Percentiles rank a stretch among this genome's conserved stretches.
Evolutionary conservation across 2,329 filamentous ascomycete genomes (phyloP).

Genomic region (Colletotrichum salicis): DNA sequence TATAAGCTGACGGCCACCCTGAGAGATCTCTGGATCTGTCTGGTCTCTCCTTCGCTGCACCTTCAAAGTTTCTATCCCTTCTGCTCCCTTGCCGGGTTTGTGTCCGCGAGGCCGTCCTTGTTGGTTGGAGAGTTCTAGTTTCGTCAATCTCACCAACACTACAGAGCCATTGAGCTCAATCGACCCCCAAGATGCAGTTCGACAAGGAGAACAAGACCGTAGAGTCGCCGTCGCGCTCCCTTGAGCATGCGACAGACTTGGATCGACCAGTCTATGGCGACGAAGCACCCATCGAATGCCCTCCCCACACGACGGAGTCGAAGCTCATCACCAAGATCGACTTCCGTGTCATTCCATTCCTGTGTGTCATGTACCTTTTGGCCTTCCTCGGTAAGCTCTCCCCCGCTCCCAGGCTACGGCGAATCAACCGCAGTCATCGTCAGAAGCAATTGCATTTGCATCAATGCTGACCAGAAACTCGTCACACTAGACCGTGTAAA

Average conservation of each 20-base stretch:
- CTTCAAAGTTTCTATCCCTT: no score
- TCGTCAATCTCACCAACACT: background rate
- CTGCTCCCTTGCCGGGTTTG: background rate
- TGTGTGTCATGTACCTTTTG: conserved; percentile 77
- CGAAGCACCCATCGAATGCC: conserved; percentile 47
- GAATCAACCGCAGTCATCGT: background rate
- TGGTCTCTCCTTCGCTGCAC: background rate
- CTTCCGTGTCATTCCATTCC: conserved; percentile 75
- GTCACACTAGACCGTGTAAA: conserved; percentile 71
- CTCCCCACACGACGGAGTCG: conserved; percentile 69
- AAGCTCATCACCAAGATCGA: conserved; percentile 76
- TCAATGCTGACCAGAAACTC: background rate
- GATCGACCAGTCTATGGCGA: conserved; percentile 21
- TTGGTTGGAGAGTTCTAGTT: background rate
- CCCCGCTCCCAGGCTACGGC: background rate
- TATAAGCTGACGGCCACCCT: conserved; percentile 30
- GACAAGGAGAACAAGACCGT: conserved; percentile 25
- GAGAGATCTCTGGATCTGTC: background rate
- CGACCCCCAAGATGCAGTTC: conserved; percentile 19
- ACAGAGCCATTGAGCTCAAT: background rate
- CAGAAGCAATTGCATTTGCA: background rate
- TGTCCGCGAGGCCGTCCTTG: conserved; percentile 2
- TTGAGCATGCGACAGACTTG: conserved; percentile 29
- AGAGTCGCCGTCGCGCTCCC: conserved; percentile 24
- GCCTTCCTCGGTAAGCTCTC: conserved; percentile 68